A percentile compares a stretch with the other conserved stretches of the same genome.
These are phyloP conservation scores for Mycosphaerella arachidis DNA, from an alignment of 2,329 filamentous ascomycete species.

Conservation along the genomic window DNA sequence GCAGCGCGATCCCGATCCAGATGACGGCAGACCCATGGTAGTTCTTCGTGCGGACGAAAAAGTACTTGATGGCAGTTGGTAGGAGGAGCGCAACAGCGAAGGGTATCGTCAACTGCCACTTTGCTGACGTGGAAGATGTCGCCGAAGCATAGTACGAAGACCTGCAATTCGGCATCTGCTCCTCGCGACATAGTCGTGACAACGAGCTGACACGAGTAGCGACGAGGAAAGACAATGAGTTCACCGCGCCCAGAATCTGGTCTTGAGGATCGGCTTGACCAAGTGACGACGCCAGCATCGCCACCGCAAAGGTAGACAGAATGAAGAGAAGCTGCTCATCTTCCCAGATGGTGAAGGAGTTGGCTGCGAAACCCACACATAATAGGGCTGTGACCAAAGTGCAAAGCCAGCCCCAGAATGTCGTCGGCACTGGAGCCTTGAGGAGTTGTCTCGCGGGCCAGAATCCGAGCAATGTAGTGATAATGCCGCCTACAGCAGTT, in stretches of 20 bases:
- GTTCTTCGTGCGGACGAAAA: conserved; percentile 74
- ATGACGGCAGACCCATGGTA: conserved; percentile 80
- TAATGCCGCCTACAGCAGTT: conserved; percentile 37
- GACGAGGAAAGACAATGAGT: conserved; percentile 76
- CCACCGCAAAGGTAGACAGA: conserved; percentile 76
- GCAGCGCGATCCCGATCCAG: conserved; percentile 79
- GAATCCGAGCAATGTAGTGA: conserved; percentile 40
- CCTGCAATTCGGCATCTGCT: conserved; percentile 95
- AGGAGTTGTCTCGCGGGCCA: conserved; percentile 41
- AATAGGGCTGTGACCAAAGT: conserved; percentile 77
- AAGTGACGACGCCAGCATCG: conserved; percentile 70
- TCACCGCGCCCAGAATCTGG: conserved; percentile 72
- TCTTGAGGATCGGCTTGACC: conserved; percentile 64
- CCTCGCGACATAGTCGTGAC: conserved; percentile 89
- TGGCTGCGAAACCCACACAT: conserved; percentile 91
- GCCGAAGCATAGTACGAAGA: conserved; percentile 94
- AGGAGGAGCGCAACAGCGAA: conserved; percentile 67
- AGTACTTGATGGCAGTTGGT: conserved; percentile 71
- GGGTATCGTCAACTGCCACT: conserved; percentile 81
- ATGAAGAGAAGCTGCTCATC: conserved; percentile 92
- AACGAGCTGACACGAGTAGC: conserved; percentile 77
- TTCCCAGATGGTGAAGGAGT: conserved; percentile 99
- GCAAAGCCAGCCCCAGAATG: conserved; percentile 83
- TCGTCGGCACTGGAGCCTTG: conserved; percentile 59
- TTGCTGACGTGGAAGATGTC: conserved; percentile 84